Conservation (phyloP, 805 yeast species). For the Metschnikowia rubicola region DNA sequence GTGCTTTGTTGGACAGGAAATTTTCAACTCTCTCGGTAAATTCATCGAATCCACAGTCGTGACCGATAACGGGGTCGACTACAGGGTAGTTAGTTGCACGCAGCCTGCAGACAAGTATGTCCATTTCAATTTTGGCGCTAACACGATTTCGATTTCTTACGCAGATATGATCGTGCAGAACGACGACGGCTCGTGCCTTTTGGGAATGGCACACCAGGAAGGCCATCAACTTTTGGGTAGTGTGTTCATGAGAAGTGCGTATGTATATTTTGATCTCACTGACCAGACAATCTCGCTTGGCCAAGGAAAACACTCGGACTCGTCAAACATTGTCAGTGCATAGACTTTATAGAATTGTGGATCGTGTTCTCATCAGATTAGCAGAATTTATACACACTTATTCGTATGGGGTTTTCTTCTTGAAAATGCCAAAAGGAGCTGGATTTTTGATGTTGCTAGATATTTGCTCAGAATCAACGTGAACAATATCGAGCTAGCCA, state of each 20-base stretch:
- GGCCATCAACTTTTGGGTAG: slow-evolving; percentile 15
- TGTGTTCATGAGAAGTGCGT: slow-evolving; percentile 18
- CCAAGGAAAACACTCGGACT: slow-evolving; percentile 6
- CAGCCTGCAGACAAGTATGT: slow-evolving; percentile 15
- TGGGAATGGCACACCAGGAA: slow-evolving; percentile 10
- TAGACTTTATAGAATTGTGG: not conserved
- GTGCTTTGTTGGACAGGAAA: slow-evolving; percentile 5
- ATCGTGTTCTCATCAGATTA: too few species aligned
- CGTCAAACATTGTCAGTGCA: slow-evolving; percentile 12
- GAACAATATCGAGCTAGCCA: too few species aligned
- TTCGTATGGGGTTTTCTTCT: too few species aligned
- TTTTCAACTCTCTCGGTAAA: slow-evolving; percentile 6
- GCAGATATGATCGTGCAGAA: slow-evolving; percentile 9
- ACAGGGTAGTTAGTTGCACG: slow-evolving; percentile 11
- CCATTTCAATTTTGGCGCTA: slow-evolving; percentile 13
- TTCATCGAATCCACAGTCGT: slow-evolving; percentile 9
- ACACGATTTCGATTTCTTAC: slow-evolving; percentile 8
- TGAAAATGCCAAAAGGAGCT: too few species aligned
- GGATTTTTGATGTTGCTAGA: too few species aligned
- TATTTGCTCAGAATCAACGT: too few species aligned
- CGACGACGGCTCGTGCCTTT: slow-evolving; percentile 12
- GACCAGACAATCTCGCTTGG: slow-evolving; percentile 16
- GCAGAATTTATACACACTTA: too few species aligned
- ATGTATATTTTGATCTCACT: slow-evolving; percentile 18
- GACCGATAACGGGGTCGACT: slow-evolving; percentile 5